phyloP scores from a whole-genome alignment of 176 grass and related monocot species.

The Pontederia crassipes region DNA sequence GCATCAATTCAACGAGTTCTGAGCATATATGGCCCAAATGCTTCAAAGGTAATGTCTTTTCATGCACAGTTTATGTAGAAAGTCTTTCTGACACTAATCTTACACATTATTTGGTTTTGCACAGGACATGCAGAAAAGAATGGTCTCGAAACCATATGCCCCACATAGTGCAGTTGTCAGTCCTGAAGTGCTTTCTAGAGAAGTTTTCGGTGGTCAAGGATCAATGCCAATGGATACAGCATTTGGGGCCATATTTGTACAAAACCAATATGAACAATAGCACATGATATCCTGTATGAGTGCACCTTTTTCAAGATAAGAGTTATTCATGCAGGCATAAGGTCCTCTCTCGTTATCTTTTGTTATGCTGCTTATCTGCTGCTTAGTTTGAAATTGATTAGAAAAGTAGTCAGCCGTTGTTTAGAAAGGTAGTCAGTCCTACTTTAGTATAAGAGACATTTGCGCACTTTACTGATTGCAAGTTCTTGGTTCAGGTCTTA shows the following conservation, averaged over 20 bases:
- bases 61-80: constrained; percentile 3
- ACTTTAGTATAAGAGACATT: no score
- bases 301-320: no score
- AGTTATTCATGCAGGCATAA: no score
- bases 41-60: constrained; percentile 50
- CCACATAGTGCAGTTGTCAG: constrained; percentile 33
- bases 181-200: constrained; percentile 33
- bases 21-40: constrained; percentile 56
- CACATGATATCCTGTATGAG: neutral
- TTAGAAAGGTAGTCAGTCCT: no score
- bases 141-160: constrained; percentile 82
- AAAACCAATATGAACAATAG: constrained; percentile 15
- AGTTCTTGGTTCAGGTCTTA: no score
- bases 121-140: constrained; percentile 74
- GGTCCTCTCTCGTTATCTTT: no score
- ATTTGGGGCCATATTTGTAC: constrained; percentile 10
- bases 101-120: constrained; percentile 9
- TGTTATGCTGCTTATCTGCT: no score
- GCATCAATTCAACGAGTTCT: constrained; percentile 63
- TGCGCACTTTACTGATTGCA: no score
- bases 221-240: constrained; percentile 16
- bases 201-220: constrained; percentile 23
- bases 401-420: no score
- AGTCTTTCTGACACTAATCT: constrained; percentile 3
- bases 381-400: no score